Percentiles rank a stretch among this genome's conserved stretches.
phyloP scores from a whole-genome alignment of 2,329 filamentous ascomycete genomes.

The Claviceps cyperi region DNA sequence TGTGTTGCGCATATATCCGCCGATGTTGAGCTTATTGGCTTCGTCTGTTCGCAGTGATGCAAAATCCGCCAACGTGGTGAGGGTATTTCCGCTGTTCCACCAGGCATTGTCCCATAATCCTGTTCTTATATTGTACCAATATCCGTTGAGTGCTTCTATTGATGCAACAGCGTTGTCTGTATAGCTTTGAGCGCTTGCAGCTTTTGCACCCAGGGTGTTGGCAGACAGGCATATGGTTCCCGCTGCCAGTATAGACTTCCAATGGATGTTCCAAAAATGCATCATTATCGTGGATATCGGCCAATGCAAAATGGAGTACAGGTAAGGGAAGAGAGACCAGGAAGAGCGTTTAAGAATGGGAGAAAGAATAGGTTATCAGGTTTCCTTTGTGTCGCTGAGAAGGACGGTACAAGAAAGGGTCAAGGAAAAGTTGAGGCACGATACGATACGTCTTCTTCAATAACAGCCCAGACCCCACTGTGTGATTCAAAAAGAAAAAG shows the following conservation, averaged over 20 bases:
- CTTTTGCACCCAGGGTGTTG: neutral
- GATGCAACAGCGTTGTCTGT: conserved; percentile 18
- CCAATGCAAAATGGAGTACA: neutral
- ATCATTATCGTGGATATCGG: neutral
- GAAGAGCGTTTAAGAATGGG: neutral
- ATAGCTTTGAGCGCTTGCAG: conserved; percentile 15
- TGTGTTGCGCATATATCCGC: conserved; percentile 28
- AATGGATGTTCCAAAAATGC: neutral
- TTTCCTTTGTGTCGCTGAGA: neutral
- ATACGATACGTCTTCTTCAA: neutral
- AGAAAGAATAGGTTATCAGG: neutral
- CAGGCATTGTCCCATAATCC: conserved; percentile 53
- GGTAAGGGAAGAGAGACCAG: neutral
- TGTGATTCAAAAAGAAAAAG: conserved; percentile 2
- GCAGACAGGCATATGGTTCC: neutral
- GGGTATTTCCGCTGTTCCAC: conserved; percentile 59
- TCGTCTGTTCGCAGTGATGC: conserved; percentile 18
- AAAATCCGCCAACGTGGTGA: conserved; percentile 48
- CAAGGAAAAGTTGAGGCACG: neutral
- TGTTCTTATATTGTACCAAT: conserved; percentile 44
- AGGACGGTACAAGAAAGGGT: neutral
- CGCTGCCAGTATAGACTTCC: conserved; percentile 5
- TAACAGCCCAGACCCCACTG: neutral
- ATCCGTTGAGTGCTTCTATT: conserved; percentile 32
- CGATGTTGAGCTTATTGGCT: conserved; percentile 24